phyloP scores from a whole-genome alignment of 495 filamentous ascomycete genomes.

The Schizothecium vesticola region DNA sequence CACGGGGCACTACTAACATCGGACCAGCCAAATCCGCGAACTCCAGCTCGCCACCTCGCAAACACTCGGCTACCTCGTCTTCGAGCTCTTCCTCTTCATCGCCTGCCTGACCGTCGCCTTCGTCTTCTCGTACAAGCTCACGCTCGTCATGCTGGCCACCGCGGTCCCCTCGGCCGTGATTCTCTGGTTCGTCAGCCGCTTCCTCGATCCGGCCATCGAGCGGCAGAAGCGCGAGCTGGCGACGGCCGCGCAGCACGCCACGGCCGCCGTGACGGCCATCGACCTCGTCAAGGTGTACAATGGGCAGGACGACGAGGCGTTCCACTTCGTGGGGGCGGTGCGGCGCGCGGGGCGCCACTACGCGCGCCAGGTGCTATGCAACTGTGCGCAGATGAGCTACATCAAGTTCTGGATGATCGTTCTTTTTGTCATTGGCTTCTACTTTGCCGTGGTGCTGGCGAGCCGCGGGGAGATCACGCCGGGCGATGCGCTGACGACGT shows the following conservation, averaged over 20 bases:
- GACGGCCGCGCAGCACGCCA: constrained; percentile 65
- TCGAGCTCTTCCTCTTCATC: constrained; percentile 55
- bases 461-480: constrained; percentile 43
- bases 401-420: constrained; percentile 66
- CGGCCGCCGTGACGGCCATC: constrained; percentile 64
- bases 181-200: constrained; percentile 52
- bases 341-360: constrained; percentile 59
- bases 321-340: constrained; percentile 57
- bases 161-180: constrained; percentile 62
- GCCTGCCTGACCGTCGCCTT: constrained; percentile 66
- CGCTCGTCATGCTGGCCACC: constrained; percentile 71
- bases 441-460: constrained; percentile 72
- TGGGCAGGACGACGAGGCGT: constrained; percentile 62
- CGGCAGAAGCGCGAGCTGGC: constrained; percentile 64
- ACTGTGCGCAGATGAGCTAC: constrained; percentile 64
- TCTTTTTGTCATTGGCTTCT: constrained; percentile 90
- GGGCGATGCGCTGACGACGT: constrained; percentile 74
- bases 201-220: constrained; percentile 60
- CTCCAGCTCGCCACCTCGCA: constrained; percentile 75
- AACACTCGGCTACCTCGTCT: constrained; percentile 63
- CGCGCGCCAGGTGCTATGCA: constrained; percentile 58
- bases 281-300: constrained; percentile 88
- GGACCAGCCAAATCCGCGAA: constrained; percentile 67
- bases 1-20: no score
- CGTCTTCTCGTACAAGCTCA: constrained; percentile 76